Conservation (phyloP, 2,329 filamentous ascomycete genomes). For the Epichloe scottii region DNA sequence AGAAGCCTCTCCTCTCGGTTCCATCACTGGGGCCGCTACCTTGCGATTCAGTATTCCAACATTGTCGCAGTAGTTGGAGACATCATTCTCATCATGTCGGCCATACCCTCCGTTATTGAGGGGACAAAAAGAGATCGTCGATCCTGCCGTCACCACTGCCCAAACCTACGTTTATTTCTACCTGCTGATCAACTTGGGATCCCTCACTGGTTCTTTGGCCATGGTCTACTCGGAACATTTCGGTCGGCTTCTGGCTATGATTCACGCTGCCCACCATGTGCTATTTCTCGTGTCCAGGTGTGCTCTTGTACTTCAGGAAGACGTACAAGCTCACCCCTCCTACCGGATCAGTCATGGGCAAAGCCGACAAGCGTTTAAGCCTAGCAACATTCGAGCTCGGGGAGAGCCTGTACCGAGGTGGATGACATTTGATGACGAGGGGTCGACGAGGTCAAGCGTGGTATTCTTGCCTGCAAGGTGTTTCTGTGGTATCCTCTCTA, state of each 20-base stretch:
- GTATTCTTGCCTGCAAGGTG: slow-evolving; percentile 54
- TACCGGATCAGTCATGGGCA: neutral
- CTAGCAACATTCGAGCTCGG: slow-evolving; percentile 41
- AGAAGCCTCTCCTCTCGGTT: slow-evolving; percentile 40
- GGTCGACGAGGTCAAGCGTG: slow-evolving; percentile 63
- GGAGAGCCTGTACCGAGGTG: slow-evolving; percentile 41
- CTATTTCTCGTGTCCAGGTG: slow-evolving; percentile 38
- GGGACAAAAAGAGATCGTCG: slow-evolving; percentile 49
- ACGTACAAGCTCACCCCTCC: neutral
- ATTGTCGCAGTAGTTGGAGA: slow-evolving; percentile 52
- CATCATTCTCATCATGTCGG: slow-evolving; percentile 51
- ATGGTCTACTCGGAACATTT: slow-evolving; percentile 66
- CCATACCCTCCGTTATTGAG: slow-evolving; percentile 52
- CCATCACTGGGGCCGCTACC: slow-evolving; percentile 52
- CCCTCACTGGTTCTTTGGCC: slow-evolving; percentile 47
- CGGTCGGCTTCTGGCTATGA: slow-evolving; percentile 61
- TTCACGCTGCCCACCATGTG: slow-evolving; percentile 56
- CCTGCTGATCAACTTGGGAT: slow-evolving; percentile 59
- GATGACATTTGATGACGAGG: slow-evolving; percentile 70
- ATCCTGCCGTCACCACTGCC: slow-evolving; percentile 48
- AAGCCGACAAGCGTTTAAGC: slow-evolving; percentile 31
- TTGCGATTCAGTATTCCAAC: slow-evolving; percentile 53
- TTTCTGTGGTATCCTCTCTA: slow-evolving; percentile 57
- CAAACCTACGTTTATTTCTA: slow-evolving; percentile 61
- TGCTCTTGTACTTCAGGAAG: neutral